Base-by-base conservation (phyloP, 2,329 filamentous ascomycete genomes). In the Acarospora socialis region DNA sequence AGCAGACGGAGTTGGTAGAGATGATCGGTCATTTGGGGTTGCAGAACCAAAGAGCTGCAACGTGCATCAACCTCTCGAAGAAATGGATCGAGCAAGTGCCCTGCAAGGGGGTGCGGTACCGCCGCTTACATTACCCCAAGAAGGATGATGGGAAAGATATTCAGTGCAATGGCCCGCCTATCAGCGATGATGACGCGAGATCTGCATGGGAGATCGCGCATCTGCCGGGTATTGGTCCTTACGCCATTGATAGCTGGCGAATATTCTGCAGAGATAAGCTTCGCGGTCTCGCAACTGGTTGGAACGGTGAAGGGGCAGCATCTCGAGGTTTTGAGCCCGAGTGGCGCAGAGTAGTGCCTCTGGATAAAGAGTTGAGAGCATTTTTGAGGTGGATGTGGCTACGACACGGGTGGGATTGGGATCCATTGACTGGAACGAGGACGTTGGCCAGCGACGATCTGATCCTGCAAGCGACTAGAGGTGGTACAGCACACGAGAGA, bases 341-440 rank as follows among this genome's bases (percentile, higher is more conserved):
- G 54, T 94, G 86, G 86, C 90, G 84, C 67, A 69, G 81, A 3
- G 83, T 93, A 1, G 50, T 79, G 29, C 83, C 86, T 0, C 59
- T 65, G 25, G 86, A 94, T 53, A 94, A 93, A 56, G 86, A 94
- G 53, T 59, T 94, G n/a, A 67, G 81, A 25, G 83, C 82, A 0
- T 93, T 75, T 56, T 55, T 94, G 47, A 68, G 77, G 22, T 94
- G 86, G 84, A 81, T 84, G 72, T 93, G 86, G 84, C 69, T 90
- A 57, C 73, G 76, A 27, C 81, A 92, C 46, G 82, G 83, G 0
- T 87, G 75, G 68, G 63, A 74, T 23, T 93, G 83, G 82, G 70
- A 92, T 56, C 72, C 73, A 2, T 52, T 60, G 17, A 84, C 77
- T 0, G 84, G 82, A 22, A n/a, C n/a, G n/a, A n/a, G n/a, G n/a